Evolutionary conservation across 768 basidiomycete genomes (phyloP).

Genomic region (Lactarius psammicola): DNA sequence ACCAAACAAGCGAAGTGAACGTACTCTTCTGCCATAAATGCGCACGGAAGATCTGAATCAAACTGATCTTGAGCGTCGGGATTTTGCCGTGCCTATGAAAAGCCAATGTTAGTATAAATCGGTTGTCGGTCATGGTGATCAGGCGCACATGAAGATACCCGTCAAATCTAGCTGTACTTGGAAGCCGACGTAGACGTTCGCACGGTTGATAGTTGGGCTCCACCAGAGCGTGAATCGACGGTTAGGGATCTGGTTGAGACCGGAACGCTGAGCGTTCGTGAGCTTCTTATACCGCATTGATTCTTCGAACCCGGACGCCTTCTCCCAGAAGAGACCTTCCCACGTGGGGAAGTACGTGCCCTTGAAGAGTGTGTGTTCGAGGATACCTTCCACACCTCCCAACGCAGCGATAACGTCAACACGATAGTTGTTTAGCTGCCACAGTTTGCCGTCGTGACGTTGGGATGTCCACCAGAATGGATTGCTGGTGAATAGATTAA

Average conservation of each 20-base stretch:
- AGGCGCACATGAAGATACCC: conserved; percentile 80
- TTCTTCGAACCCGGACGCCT: conserved; percentile 95
- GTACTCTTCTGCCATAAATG: conserved; percentile 99
- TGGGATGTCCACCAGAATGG: conserved; percentile 99
- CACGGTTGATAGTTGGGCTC: conserved; percentile 98
- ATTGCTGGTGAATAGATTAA: conserved; percentile 51
- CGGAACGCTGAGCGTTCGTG: conserved; percentile 97
- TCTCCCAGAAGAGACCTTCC: conserved; percentile 99
- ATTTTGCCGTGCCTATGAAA: conserved; percentile 89
- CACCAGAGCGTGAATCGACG: conserved; percentile 99
- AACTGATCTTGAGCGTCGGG: conserved; percentile 95
- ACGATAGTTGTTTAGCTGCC: conserved; percentile 98
- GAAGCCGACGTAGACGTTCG: conserved; percentile 99
- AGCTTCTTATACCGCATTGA: conserved; percentile 95
- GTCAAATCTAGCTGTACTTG: conserved; percentile 98
- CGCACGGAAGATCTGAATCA: conserved; percentile 99
- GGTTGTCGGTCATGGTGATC: neutral
- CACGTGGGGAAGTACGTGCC: conserved; percentile 97
- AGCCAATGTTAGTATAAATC: conserved; percentile 16
- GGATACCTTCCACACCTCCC: conserved; percentile 93
- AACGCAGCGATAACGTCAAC: conserved; percentile 98
- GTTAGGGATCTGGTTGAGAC: conserved; percentile 97
- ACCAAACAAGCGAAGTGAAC: conserved; percentile 31
- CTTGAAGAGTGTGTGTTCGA: conserved; percentile 97
- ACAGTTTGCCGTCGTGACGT: conserved; percentile 92